Conservation (phyloP, 148 eudicot genomes). For the Mesembryanthemum crystallinum region DNA sequence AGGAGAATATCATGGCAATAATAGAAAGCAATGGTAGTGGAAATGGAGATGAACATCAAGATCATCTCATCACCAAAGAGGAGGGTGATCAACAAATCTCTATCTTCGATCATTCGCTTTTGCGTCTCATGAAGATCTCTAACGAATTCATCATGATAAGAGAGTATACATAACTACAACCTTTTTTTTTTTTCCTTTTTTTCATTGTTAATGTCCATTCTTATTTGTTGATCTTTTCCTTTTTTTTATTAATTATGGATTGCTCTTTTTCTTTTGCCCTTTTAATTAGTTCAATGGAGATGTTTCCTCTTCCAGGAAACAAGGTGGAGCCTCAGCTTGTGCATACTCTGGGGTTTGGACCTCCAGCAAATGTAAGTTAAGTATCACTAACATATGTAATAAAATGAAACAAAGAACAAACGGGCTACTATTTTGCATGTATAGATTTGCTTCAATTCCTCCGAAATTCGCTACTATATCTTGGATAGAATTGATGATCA, state of each 20-base stretch:
- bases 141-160: slow-evolving; percentile 31
- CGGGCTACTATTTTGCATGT: no score
- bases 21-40: slow-evolving; percentile 9
- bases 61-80: slow-evolving; percentile 2
- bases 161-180: slow-evolving; percentile 6
- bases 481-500: neutral
- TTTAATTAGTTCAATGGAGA: slow-evolving; percentile 38
- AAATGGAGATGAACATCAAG: slow-evolving; percentile 16
- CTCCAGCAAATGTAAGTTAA: slow-evolving; percentile 14
- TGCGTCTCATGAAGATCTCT: slow-evolving; percentile 32
- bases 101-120: slow-evolving; percentile 18
- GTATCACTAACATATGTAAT: neutral
- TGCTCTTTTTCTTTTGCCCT: neutral
- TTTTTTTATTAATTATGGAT: neutral
- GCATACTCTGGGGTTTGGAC: neutral
- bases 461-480: no score
- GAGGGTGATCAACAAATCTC: slow-evolving; percentile 3
- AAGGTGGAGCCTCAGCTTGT: slow-evolving; percentile 21
- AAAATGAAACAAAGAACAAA: no score
- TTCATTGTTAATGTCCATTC: neutral
- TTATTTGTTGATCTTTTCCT: neutral
- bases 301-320: slow-evolving; percentile 39
- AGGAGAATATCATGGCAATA: slow-evolving; percentile 25
- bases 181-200: neutral
- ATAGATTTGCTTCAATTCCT: no score